A percentile compares a stretch with the other conserved stretches of the same genome.
These are phyloP conservation scores for Triadica sebifera DNA, from an alignment of 345 rosid species.

Conservation along the genomic window DNA sequence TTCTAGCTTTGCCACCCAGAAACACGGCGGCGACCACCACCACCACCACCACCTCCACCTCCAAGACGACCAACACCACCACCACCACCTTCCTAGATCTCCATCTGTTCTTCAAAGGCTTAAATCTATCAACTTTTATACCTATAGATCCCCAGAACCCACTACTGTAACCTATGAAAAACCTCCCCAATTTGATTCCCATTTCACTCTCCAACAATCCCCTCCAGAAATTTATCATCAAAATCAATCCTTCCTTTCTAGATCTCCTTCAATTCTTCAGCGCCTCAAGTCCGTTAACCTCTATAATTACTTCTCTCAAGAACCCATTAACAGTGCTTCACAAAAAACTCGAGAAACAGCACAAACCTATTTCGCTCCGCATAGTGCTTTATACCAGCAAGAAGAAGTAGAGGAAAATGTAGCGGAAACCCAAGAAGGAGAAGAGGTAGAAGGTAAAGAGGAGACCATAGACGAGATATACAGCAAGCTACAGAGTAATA, in stretches of 20 bases:
- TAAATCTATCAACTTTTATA: conserved; percentile 55
- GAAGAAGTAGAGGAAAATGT: neutral
- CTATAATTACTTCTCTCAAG: conserved; percentile 50
- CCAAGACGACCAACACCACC: neutral
- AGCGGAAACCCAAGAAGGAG: conserved; percentile 8
- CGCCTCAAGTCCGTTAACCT: conserved; percentile 64
- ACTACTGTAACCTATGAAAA: conserved; percentile 27
- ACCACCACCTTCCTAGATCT: conserved; percentile 40
- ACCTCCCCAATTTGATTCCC: conserved; percentile 33
- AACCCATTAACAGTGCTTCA: conserved; percentile 21
- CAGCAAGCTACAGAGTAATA: conserved; percentile 38
- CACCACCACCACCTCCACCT: conserved; percentile 10
- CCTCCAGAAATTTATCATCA: conserved; percentile 11
- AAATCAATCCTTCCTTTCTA: conserved; percentile 25
- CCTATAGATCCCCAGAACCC: conserved; percentile 43
- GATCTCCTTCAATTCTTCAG: conserved; percentile 73
- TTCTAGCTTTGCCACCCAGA: conserved; percentile 46
- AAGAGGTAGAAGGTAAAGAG: conserved; percentile 17
- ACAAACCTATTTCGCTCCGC: neutral
- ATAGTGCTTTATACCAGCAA: neutral
- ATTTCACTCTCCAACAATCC: conserved; percentile 28
- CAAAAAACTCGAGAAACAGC: conserved; percentile 6
- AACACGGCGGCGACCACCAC: conserved; percentile 12
- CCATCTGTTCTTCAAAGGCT: conserved; percentile 69
- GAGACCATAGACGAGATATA: conserved; percentile 54